Evolutionary conservation across 2,329 filamentous ascomycete genomes (phyloP).

Genomic region (Aurifilum marmelostoma): DNA sequence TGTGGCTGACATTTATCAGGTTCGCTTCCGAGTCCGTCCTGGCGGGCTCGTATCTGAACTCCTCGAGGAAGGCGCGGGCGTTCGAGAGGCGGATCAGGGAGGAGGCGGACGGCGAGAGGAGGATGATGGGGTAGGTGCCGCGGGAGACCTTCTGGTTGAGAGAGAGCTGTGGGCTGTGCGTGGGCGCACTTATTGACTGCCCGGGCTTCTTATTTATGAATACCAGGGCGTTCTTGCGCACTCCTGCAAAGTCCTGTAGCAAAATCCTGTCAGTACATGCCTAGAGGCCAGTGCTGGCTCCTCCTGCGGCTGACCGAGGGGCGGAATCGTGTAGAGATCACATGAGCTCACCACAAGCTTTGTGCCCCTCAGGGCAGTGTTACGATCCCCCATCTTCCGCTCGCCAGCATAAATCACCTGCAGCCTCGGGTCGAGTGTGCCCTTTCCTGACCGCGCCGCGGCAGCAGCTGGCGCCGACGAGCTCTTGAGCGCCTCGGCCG

Average conservation of each 20-base stretch:
- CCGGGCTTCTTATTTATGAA: constrained; percentile 70
- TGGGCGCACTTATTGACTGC: constrained; percentile 39
- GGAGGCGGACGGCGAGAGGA: constrained; percentile 93
- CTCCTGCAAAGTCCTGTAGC: constrained; percentile 77
- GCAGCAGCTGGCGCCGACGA: constrained; percentile 44
- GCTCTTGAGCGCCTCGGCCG: constrained; percentile 42
- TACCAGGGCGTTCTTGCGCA: constrained; percentile 80
- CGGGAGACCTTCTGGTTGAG: constrained; percentile 59
- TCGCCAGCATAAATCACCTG: constrained; percentile 91
- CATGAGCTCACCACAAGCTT: constrained; percentile 79
- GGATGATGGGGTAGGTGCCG: constrained; percentile 83
- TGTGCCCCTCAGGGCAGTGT: constrained; percentile 81
- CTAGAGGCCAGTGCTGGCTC: too few relatives aligned
- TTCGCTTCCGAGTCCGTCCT: constrained; percentile 72
- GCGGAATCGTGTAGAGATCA: too few relatives aligned
- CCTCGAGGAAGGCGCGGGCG: constrained; percentile 89
- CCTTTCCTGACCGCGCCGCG: constrained; percentile 61
- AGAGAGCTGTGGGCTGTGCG: constrained; percentile 47
- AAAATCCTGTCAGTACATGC: background rate
- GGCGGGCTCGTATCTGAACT: constrained; percentile 78
- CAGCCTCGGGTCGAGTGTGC: constrained; percentile 76
- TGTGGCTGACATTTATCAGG: constrained; percentile 83
- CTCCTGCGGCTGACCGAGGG: too few relatives aligned
- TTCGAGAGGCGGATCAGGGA: constrained; percentile 95
- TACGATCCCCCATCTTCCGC: constrained; percentile 89